These are phyloP conservation scores for Oryza nivara DNA, from an alignment of 176 grass and related monocot species.

Conservation along the genomic window DNA sequence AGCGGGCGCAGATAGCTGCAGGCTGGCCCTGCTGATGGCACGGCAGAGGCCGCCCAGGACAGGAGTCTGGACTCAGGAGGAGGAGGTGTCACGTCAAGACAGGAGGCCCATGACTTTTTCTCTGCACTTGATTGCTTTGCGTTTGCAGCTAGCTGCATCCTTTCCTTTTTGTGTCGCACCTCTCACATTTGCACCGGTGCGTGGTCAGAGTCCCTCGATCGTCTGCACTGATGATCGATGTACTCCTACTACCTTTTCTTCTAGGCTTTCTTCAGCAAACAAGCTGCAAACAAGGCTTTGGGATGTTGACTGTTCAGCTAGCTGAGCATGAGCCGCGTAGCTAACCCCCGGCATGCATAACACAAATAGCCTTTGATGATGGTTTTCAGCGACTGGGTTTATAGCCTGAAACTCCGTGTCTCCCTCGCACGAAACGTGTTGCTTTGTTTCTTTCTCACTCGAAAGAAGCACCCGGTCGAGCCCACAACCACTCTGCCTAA, in stretches of 20 bases:
- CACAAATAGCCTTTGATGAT: neutral
- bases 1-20: constrained; percentile 26
- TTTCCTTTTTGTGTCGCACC: neutral
- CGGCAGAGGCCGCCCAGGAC: neutral
- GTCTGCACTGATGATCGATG: neutral
- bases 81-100: constrained; percentile 34
- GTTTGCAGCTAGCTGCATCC: neutral
- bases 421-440: too few species aligned
- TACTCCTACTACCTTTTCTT: neutral
- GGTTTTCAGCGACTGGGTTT: neutral
- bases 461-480: too few species aligned
- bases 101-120: constrained; percentile 5
- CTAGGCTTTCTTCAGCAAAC: neutral
- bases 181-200: neutral
- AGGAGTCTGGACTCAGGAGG: neutral
- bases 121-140: neutral
- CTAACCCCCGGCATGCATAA: neutral
- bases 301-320: neutral
- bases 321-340: neutral
- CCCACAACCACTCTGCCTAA: too few species aligned
- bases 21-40: neutral
- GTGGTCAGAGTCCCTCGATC: neutral
- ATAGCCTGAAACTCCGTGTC: neutral
- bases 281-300: neutral
- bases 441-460: too few species aligned